Percentiles rank a stretch among this genome's conserved stretches.
Conservation (phyloP, 306 rosid genomes). For the barrel medic (Medicago truncatula) region MtrunA17r5.0-ANR NC_053046.1:33636001-33636500, state of each 20-base stretch:
- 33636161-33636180: conserved; percentile 96
- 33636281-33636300: conserved; percentile 51
- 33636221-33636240: conserved; percentile 39
- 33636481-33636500: conserved; percentile 24
- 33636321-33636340: conserved; percentile 90
- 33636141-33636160: conserved; percentile 86
- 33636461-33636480: conserved; percentile 43
- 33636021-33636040: not conserved
- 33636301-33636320: conserved; percentile 85
- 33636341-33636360: conserved; percentile 92
- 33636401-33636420: conserved; percentile 82
- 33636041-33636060: conserved; percentile 19
- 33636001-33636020: conserved; percentile 72
- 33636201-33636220: conserved; percentile 98
- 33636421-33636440: conserved; percentile 64
- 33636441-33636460: conserved; percentile 46
- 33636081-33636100: conserved; percentile 30
- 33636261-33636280: not conserved
- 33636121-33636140: conserved; percentile 86
- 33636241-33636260: conserved; percentile 26
- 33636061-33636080: conserved; percentile 14
- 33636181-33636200: conserved; percentile 92
- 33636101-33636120: conserved; percentile 14
- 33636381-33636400: conserved; percentile 98
- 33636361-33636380: conserved; percentile 94